Evolutionary conservation across 2,329 filamentous ascomycete species (phyloP).

Genomic region (Alternaria infectoria): DNA sequence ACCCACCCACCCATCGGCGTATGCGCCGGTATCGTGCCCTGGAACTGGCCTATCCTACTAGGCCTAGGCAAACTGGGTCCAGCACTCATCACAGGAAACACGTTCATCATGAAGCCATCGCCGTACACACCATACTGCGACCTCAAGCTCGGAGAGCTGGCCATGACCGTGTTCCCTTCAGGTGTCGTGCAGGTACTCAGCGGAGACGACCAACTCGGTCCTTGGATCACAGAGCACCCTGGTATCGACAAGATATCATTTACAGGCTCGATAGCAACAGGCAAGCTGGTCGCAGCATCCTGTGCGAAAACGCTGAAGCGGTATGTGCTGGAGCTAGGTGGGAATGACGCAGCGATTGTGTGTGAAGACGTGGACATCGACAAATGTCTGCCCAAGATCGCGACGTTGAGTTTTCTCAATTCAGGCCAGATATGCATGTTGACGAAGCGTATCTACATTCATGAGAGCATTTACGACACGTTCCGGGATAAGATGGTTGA

Average conservation of each 20-base stretch:
- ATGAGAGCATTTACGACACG: constrained; percentile 41
- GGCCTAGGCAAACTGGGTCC: constrained; percentile 62
- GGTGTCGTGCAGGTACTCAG: constrained; percentile 67
- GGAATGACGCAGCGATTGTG: constrained; percentile 66
- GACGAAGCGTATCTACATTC: constrained; percentile 42
- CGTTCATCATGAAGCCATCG: constrained; percentile 63
- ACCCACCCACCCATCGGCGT: constrained; percentile 55
- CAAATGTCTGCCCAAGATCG: constrained; percentile 45
- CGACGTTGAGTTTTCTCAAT: constrained; percentile 59
- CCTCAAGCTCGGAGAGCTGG: constrained; percentile 66
- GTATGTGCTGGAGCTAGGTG: constrained; percentile 59
- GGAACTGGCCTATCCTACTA: constrained; percentile 50
- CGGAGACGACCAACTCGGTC: constrained; percentile 66
- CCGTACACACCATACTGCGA: constrained; percentile 63
- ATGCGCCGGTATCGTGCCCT: constrained; percentile 48
- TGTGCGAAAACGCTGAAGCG: constrained; percentile 64
- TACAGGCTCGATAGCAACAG: constrained; percentile 66
- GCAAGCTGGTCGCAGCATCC: constrained; percentile 64
- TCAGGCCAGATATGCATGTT: constrained; percentile 56
- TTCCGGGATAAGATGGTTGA: constrained; percentile 50
- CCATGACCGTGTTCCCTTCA: constrained; percentile 63
- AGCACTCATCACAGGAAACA: constrained; percentile 63
- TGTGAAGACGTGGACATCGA: constrained; percentile 59
- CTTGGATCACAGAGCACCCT: constrained; percentile 64
- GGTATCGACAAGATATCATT: constrained; percentile 68